Evolutionary conservation across 1,284 basidiomycete species (phyloP), one percentile per base, ranked within the genome.

Genomic region (Waitea zeae): DNA sequence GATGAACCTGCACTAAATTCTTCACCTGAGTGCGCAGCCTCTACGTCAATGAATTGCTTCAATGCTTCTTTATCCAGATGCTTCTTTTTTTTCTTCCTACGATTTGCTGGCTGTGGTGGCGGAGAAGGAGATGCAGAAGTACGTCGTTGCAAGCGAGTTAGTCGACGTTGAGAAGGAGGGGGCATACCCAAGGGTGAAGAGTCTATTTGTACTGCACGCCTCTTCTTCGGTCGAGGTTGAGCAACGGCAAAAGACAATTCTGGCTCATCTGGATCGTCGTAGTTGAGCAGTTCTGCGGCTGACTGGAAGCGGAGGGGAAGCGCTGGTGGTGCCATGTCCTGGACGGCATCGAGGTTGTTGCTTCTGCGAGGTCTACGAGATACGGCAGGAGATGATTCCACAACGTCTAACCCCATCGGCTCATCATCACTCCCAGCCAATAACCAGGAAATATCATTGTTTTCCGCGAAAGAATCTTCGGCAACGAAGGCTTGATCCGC

Each of bases 1-100:
- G 70, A 74, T 0, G 56, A 59, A 36, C 81, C 70, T 41, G 59
- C 64, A 44, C 72, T 77, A 38, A 63, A 62, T 46, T 87, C 84
- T 41, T 83, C 80, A 15, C 83, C 86, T 12, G 81, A 84, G 46
- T 87, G 81, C 17, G 57, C 57, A 1, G 84, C 81, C 53, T 73
- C 78, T 35, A 66, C 59, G 44, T 78, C 75, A 38, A 74, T 61
- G 53, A 65, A 66, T 7, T 57, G 58, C 44, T 72, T 70, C 42
- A 53, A 49, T 34, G 32, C 32, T 9, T 13, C 12, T 12, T 17
- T 4, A 17, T 27, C 34, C 9, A 12, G 4, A 6, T 12, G n/a
- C 34, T 17, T 13, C 26, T n/a, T 29, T 28, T 24, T 28, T 13
- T 36, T 22, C 24, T 41, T 27, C 26, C 20, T 18, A 11, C 26